Evolutionary conservation across 2,329 filamentous ascomycete genomes (phyloP).

Genomic region (Knufia fluminis): DNA sequence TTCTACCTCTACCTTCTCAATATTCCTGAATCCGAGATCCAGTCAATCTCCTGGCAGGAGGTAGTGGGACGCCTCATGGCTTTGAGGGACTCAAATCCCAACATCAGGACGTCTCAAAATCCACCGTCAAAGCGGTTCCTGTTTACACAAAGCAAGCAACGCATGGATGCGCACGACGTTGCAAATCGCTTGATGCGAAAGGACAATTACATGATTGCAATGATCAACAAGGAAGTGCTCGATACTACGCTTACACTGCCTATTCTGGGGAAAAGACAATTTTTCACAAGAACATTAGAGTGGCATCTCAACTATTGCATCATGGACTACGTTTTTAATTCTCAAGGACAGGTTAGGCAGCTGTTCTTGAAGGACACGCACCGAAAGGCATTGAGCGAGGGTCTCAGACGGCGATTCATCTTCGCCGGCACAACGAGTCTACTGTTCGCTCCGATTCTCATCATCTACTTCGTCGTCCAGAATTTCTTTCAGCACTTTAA

Average conservation of each 20-base stretch:
- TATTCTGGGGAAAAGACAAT: conserved; percentile 65
- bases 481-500: conserved; percentile 96
- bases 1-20: conserved; percentile 77
- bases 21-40: conserved; percentile 78
- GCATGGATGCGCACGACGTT: conserved; percentile 92
- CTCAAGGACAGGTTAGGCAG: conserved; percentile 75
- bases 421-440: conserved; percentile 82
- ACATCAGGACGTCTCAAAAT: conserved; percentile 59
- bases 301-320: conserved; percentile 89
- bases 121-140: conserved; percentile 53
- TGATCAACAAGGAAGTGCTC: conserved; percentile 94
- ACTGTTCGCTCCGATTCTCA: conserved; percentile 73
- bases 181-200: conserved; percentile 93
- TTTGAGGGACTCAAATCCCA: conserved; percentile 75
- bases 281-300: conserved; percentile 82
- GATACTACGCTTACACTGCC: conserved; percentile 80
- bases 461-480: conserved; percentile 75
- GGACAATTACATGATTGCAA: conserved; percentile 91
- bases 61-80: conserved; percentile 78
- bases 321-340: conserved; percentile 88
- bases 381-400: conserved; percentile 66
- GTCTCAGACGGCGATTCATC: conserved; percentile 65
- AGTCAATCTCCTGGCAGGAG: conserved; percentile 90
- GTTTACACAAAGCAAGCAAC: conserved; percentile 81
- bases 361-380: conserved; percentile 78